phyloP scores from a whole-genome alignment of 75 land plant species.

The Cryptomeria japonica region DNA sequence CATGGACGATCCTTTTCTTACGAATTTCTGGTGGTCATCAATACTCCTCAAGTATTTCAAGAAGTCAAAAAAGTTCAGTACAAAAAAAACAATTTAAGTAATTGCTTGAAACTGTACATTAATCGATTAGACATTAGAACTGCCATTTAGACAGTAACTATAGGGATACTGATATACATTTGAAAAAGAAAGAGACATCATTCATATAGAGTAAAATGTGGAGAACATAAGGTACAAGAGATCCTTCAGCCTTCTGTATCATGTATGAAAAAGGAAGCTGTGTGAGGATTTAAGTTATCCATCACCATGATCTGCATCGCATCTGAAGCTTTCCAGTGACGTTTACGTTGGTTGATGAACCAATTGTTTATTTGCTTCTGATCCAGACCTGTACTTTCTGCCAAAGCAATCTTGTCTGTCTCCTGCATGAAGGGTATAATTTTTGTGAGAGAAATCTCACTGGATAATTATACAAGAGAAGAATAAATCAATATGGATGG shows the following conservation, averaged over 20 bases:
- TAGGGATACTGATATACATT: neutral
- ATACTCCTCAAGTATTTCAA: neutral
- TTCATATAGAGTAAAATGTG: neutral
- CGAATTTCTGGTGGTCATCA: neutral
- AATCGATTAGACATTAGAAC: neutral
- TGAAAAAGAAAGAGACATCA: neutral
- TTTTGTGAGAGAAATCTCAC: neutral
- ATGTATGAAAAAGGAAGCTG: neutral
- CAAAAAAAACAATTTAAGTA: neutral
- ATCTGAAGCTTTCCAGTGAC: constrained; percentile 78
- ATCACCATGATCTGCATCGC: constrained; percentile 65
- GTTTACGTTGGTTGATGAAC: constrained; percentile 85
- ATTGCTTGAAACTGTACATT: neutral
- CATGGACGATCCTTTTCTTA: neutral
- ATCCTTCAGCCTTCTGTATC: neutral
- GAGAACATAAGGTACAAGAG: neutral
- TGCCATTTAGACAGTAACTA: neutral
- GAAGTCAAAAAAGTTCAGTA: neutral
- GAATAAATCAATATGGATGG: neutral
- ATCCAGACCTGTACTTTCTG: constrained; percentile 59
- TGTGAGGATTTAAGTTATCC: constrained; percentile 20
- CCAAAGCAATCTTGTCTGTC: constrained; percentile 61
- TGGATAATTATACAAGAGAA: neutral
- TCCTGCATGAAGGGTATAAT: constrained; percentile 42
- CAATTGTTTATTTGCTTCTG: constrained; percentile 89